Evolutionary conservation across 2,329 filamentous ascomycete species (phyloP).

Genomic region (Stromatinia cepivora): DNA sequence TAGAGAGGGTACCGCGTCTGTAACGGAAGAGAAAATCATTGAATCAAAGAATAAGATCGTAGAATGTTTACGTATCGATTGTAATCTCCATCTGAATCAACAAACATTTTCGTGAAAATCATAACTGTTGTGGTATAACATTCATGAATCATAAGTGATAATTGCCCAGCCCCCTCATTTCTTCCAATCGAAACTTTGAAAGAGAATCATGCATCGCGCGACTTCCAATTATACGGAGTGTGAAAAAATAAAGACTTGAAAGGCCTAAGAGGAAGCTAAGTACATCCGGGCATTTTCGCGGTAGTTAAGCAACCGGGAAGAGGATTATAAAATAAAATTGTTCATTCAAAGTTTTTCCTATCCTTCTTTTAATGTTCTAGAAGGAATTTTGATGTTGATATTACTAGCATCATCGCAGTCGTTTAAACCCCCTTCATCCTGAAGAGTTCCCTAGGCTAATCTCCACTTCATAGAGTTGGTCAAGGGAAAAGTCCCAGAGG

Average conservation of each 20-base stretch:
- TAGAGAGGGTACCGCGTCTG: background rate
- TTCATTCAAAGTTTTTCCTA: conserved; percentile 4
- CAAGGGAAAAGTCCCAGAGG: background rate
- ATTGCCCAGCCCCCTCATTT: conserved; percentile 20
- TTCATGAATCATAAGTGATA: conserved; percentile 7
- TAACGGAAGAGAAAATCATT: background rate
- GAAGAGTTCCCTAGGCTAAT: conserved; percentile 4
- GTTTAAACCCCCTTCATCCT: conserved; percentile 8
- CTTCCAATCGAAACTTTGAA: conserved; percentile 4
- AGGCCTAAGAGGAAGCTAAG: background rate
- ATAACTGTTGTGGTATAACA: conserved; percentile 3
- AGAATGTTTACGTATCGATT: background rate
- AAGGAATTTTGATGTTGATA: conserved; percentile 2
- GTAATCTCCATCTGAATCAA: background rate
- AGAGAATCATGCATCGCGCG: background rate
- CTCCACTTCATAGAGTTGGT: conserved; percentile 15
- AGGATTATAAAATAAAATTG: background rate
- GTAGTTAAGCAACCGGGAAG: background rate
- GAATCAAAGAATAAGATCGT: conserved; percentile 1
- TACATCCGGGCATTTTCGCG: background rate
- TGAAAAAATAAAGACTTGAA: background rate
- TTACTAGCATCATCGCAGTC: conserved; percentile 10
- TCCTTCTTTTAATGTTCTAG: conserved; percentile 8
- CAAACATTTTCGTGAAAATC: background rate
- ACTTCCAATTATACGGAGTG: background rate